phyloP scores from a whole-genome alignment of 2,329 filamentous ascomycete species.

The Nothomitra cinnamomea region DNA sequence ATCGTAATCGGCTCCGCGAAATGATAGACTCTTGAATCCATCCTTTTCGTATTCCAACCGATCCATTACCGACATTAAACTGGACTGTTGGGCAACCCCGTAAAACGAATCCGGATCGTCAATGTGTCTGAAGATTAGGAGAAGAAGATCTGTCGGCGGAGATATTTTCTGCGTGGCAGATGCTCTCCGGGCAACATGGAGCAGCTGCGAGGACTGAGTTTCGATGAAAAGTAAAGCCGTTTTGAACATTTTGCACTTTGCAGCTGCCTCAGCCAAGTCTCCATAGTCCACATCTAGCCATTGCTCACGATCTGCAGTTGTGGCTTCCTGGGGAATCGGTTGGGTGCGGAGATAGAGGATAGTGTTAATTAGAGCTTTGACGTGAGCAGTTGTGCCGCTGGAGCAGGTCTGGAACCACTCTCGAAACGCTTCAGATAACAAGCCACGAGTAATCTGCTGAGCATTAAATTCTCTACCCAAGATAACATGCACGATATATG shows the following conservation, averaged over 20 bases:
- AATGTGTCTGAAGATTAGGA: conserved; percentile 76
- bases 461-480: conserved; percentile 50
- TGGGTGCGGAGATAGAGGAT: conserved; percentile 83
- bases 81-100: conserved; percentile 64
- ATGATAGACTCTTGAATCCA: conserved; percentile 72
- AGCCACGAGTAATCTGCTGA: conserved; percentile 39
- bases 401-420: conserved; percentile 41
- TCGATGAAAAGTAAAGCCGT: conserved; percentile 74
- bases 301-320: conserved; percentile 56
- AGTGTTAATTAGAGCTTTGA: conserved; percentile 57
- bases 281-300: conserved; percentile 79
- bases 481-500: conserved; percentile 71
- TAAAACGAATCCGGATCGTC: conserved; percentile 96
- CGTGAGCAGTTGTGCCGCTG: conserved; percentile 37
- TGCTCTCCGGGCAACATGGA: conserved; percentile 46
- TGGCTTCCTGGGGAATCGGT: conserved; percentile 53
- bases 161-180: conserved; percentile 35
- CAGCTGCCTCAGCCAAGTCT: conserved; percentile 52
- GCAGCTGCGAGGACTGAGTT: conserved; percentile 40
- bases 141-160: conserved; percentile 49
- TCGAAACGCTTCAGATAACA: conserved; percentile 48
- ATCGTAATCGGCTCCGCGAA: conserved; percentile 81
- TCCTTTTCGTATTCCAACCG: conserved; percentile 81
- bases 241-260: conserved; percentile 69
- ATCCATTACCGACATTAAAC: conserved; percentile 58